Evolutionary conservation across 2,329 filamentous ascomycete species (phyloP).

Genomic region (Lachnellula arida): DNA sequence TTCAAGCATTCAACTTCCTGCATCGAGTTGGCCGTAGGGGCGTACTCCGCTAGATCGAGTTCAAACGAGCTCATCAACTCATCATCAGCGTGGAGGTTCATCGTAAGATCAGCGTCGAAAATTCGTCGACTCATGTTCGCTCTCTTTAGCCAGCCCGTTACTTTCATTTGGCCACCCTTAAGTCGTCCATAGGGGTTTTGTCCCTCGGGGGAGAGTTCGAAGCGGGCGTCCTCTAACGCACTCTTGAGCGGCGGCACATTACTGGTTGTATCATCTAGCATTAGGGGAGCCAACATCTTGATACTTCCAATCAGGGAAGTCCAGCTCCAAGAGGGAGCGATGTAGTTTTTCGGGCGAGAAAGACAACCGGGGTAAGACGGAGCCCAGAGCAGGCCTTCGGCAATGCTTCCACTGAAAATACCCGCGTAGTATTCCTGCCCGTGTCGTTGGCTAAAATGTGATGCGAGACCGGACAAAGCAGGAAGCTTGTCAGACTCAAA

Average conservation of each 20-base stretch:
- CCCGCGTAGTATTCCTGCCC: neutral
- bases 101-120: neutral
- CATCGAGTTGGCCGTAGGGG: neutral
- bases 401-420: neutral
- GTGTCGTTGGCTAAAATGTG: neutral
- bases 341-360: neutral
- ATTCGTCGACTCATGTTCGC: constrained; percentile 2
- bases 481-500: neutral
- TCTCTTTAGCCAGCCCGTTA: constrained; percentile 2
- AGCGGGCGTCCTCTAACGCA: constrained; percentile 3
- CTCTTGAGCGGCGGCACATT: neutral
- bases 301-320: constrained; percentile 5
- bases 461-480: neutral
- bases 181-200: constrained; percentile 5
- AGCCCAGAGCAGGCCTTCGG: neutral
- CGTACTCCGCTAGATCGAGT: constrained; percentile 3
- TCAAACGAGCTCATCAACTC: neutral
- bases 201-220: constrained; percentile 3
- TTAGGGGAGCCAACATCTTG: neutral
- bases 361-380: neutral
- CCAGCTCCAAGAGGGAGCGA: constrained; percentile 11
- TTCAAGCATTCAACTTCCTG: constrained; percentile 6
- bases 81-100: neutral
- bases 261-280: neutral
- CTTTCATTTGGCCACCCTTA: constrained; percentile 3